Percentiles rank a stretch among this genome's conserved stretches.
These are phyloP conservation scores for Monilinia polystroma DNA, from an alignment of 2,329 filamentous ascomycete genomes.

Conservation along the genomic window DNA sequence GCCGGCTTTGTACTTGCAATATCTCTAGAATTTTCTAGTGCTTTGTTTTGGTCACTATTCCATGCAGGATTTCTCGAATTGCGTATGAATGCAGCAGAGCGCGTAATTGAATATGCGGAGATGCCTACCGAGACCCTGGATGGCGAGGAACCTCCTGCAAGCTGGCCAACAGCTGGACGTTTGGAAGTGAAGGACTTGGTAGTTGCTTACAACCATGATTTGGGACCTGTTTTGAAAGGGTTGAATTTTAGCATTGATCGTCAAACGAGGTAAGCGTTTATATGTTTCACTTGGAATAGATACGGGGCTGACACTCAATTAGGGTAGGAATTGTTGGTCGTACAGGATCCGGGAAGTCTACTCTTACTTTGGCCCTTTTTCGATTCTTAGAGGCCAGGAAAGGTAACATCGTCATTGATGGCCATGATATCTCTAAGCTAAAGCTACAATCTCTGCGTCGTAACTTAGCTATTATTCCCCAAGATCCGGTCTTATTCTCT, in stretches of 20 bases:
- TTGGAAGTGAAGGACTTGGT: slow-evolving; percentile 70
- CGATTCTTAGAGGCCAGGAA: slow-evolving; percentile 43
- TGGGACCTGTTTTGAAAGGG: slow-evolving; percentile 67
- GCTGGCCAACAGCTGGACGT: slow-evolving; percentile 71
- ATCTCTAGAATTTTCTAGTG: slow-evolving; percentile 63
- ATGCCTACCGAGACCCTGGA: slow-evolving; percentile 65
- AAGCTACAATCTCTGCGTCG: slow-evolving; percentile 37
- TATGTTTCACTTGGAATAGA: not conserved
- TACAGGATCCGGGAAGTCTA: slow-evolving; percentile 37
- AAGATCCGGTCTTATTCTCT: slow-evolving; percentile 80
- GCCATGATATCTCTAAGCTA: slow-evolving; percentile 38
- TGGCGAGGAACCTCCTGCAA: slow-evolving; percentile 60
- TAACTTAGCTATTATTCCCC: slow-evolving; percentile 39
- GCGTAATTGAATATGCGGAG: slow-evolving; percentile 70
- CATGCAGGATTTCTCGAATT: slow-evolving; percentile 68
- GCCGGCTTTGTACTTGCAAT: slow-evolving; percentile 75
- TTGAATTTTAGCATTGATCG: slow-evolving; percentile 59
- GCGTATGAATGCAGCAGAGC: slow-evolving; percentile 74
- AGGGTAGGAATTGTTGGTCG: slow-evolving; percentile 37
- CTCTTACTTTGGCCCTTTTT: slow-evolving; percentile 32
- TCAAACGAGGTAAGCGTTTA: slow-evolving; percentile 7
- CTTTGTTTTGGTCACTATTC: slow-evolving; percentile 63
- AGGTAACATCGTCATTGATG: slow-evolving; percentile 38
- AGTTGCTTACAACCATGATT: slow-evolving; percentile 66
- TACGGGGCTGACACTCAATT: not conserved